A percentile compares a stretch with the other conserved stretches of the same genome.
Conservation (phyloP, 176 grass and related monocot genomes). For the Aegilops sharonensis region DNA sequence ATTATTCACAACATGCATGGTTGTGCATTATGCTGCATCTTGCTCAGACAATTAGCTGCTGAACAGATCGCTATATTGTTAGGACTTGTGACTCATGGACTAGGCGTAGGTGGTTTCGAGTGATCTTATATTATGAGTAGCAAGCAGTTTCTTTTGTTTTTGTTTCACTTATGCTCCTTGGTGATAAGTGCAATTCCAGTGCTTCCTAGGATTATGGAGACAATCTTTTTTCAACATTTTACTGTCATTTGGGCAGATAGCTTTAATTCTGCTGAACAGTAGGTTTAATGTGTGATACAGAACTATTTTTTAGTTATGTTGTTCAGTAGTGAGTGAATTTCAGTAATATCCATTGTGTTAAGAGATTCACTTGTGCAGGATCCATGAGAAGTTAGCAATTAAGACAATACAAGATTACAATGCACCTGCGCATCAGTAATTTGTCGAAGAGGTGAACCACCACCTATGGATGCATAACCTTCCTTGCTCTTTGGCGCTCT, state of each 20-base stretch:
- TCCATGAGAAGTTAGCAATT: conserved; percentile 1
- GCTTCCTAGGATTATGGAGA: not conserved
- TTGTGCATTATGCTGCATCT: not conserved
- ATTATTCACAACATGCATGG: not conserved
- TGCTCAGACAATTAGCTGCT: not conserved
- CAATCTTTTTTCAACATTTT: not conserved
- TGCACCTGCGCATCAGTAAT: conserved; percentile 93
- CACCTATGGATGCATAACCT: conserved; percentile 98
- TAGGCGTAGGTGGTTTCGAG: not conserved
- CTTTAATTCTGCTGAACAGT: conserved; percentile 3
- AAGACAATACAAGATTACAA: not conserved
- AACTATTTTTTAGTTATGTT: not conserved
- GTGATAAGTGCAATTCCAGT: not conserved
- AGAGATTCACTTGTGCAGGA: not conserved
- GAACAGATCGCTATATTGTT: not conserved
- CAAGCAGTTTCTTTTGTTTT: not conserved
- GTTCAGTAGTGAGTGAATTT: not conserved
- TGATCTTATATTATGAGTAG: not conserved
- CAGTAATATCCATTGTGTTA: not conserved
- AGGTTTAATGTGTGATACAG: not conserved
- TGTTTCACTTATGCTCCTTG: conserved; percentile 9
- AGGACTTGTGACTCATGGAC: not conserved
- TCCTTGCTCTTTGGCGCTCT: conserved; percentile 99
- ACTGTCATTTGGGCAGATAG: conserved; percentile 13
- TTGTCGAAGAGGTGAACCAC: conserved; percentile 94